Percentiles rank a stretch among this genome's conserved stretches.
Conservation (phyloP, 306 rosid genomes). For the Carpinus viminea region DNA sequence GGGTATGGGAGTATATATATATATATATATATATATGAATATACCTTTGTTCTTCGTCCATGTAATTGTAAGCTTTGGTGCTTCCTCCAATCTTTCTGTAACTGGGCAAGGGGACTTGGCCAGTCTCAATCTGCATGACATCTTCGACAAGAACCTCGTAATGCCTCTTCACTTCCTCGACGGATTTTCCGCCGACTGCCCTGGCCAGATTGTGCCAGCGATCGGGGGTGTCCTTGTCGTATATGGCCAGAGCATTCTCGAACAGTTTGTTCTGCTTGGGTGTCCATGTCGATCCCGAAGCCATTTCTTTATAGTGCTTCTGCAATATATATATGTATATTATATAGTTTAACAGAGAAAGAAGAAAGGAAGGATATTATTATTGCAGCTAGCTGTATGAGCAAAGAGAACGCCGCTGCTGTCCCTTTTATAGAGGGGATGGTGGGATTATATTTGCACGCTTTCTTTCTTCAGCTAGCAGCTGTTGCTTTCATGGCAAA, state of each 20-base stretch:
- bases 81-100: conserved; percentile 35
- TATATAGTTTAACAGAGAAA: neutral
- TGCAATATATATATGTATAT: neutral
- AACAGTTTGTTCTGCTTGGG: conserved; percentile 68
- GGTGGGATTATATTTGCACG: conserved; percentile 3
- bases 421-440: conserved; percentile 43
- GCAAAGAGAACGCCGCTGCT: conserved; percentile 31
- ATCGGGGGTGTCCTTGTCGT: conserved; percentile 60
- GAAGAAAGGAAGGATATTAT: neutral
- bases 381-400: neutral
- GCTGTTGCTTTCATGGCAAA: conserved; percentile 47
- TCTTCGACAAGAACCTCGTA: conserved; percentile 70
- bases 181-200: conserved; percentile 76
- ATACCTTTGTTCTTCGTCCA: conserved; percentile 58
- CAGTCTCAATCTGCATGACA: conserved; percentile 61
- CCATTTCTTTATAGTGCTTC: conserved; percentile 19
- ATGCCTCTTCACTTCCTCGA: conserved; percentile 71
- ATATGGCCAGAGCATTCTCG: conserved; percentile 71
- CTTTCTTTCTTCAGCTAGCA: conserved; percentile 26
- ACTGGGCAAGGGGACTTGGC: conserved; percentile 65
- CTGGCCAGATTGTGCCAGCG: conserved; percentile 71
- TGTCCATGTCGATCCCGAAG: conserved; percentile 63
- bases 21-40: neutral
- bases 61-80: conserved; percentile 32
- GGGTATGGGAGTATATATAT: neutral